A percentile compares a stretch with the other conserved stretches of the same genome.
phyloP scores from a whole-genome alignment of 352 stramenopile genomes.

The Peronospora belbahrii region DNA sequence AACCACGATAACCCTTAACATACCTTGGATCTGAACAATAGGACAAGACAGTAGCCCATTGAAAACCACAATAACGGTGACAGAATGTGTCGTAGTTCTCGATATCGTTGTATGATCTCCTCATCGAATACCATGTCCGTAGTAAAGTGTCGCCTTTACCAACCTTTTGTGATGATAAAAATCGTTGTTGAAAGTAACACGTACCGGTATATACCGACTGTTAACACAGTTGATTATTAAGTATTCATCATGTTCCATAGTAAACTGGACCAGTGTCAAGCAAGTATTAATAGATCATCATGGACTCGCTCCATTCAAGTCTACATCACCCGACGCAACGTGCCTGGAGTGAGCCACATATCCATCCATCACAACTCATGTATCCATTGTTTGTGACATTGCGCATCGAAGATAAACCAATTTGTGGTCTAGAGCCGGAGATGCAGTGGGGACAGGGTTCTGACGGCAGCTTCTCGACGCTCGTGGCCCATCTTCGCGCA shows the following conservation, averaged over 20 bases:
- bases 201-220: too few species aligned
- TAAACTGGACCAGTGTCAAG: too few species aligned
- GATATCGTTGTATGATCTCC: too few species aligned
- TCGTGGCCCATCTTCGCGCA: slow-evolving; percentile 62
- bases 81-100: slow-evolving; percentile 25
- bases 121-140: slow-evolving; percentile 25
- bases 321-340: slow-evolving; percentile 76
- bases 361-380: slow-evolving; percentile 85
- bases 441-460: slow-evolving; percentile 71
- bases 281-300: too few species aligned
- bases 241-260: too few species aligned
- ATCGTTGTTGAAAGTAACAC: too few species aligned
- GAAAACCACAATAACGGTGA: slow-evolving; percentile 50
- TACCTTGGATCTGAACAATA: slow-evolving; percentile 36
- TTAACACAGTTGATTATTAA: too few species aligned
- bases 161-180: too few species aligned
- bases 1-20: too few species aligned
- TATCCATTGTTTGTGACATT: slow-evolving; percentile 86
- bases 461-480: slow-evolving; percentile 60
- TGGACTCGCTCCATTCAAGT: slow-evolving; percentile 62
- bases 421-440: slow-evolving; percentile 77
- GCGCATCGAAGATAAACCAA: slow-evolving; percentile 57
- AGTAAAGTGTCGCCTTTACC: slow-evolving; percentile 13
- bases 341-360: slow-evolving; percentile 80
- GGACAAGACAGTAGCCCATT: slow-evolving; percentile 41